Conservation (phyloP, 75 land plant species). For the Selaginella tamariscina region DNA sequence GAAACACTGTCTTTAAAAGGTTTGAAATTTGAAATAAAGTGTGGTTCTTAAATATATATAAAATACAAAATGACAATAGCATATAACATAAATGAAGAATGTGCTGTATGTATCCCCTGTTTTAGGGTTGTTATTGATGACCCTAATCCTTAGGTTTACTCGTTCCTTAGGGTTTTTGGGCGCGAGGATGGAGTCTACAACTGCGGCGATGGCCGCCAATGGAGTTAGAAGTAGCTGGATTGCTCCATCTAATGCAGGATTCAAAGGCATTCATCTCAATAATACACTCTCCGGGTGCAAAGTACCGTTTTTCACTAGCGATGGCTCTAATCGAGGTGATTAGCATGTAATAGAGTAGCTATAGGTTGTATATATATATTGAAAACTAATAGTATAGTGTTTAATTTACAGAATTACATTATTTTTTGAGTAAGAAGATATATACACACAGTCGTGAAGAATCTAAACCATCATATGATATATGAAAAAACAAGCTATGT, state of each 20-base stretch:
- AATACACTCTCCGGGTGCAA: constrained; percentile 21
- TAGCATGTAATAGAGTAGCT: too few species aligned
- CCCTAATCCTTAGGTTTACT: neutral
- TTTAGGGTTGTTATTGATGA: too few species aligned
- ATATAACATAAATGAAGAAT: neutral
- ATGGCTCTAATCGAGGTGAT: constrained; percentile 24
- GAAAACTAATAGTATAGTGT: too few species aligned
- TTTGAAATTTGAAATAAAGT: neutral
- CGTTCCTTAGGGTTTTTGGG: neutral
- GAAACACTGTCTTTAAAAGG: neutral
- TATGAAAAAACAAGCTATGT: neutral
- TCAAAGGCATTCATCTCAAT: constrained; percentile 11
- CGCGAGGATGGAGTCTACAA: neutral
- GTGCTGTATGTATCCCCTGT: too few species aligned
- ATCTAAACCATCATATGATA: neutral
- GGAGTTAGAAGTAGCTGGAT: neutral
- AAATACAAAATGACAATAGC: neutral
- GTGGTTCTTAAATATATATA: neutral
- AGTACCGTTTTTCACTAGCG: constrained; percentile 30
- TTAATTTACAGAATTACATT: neutral
- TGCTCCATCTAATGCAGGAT: neutral
- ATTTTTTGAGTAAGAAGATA: neutral
- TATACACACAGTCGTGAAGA: neutral
- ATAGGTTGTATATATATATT: too few species aligned
- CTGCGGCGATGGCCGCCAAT: neutral